Evolutionary conservation across 2,329 filamentous ascomycete species (phyloP).

Genomic region (Xylaria hypoxylon): DNA sequence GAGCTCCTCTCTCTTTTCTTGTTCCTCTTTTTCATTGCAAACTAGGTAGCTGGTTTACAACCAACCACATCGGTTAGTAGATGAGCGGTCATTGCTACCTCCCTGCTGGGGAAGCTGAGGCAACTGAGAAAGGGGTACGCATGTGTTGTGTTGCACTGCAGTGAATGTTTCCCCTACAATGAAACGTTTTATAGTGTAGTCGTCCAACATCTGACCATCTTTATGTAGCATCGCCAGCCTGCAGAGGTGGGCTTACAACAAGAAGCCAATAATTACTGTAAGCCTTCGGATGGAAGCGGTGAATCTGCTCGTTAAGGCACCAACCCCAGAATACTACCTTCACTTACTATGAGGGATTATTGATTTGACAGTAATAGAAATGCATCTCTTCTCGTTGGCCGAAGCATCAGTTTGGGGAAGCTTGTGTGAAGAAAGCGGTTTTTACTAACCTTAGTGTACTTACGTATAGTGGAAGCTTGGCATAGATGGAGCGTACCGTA

Average conservation of each 20-base stretch:
- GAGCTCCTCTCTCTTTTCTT: not conserved
- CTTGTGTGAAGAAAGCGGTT: slow-evolving; percentile 3
- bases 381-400: slow-evolving; percentile 13
- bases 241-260: slow-evolving; percentile 32
- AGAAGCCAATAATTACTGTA: slow-evolving; percentile 26
- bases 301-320: slow-evolving; percentile 17
- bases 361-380: slow-evolving; percentile 12
- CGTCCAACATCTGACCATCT: slow-evolving; percentile 9
- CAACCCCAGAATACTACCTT: slow-evolving; percentile 17
- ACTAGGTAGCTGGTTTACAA: too few relatives aligned
- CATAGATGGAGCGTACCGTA: slow-evolving; percentile 16
- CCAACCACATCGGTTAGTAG: slow-evolving; percentile 12
- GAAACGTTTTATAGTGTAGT: slow-evolving; percentile 9
- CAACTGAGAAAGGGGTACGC: slow-evolving; percentile 26
- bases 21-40: not conserved
- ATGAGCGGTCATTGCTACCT: slow-evolving; percentile 10
- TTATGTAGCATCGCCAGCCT: slow-evolving; percentile 9
- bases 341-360: slow-evolving; percentile 30
- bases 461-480: slow-evolving; percentile 6
- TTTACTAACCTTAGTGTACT: not conserved
- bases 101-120: slow-evolving; percentile 11
- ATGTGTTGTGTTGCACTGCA: slow-evolving; percentile 27
- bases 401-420: slow-evolving; percentile 11
- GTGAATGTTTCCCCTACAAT: slow-evolving; percentile 4
- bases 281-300: slow-evolving; percentile 22